These are phyloP conservation scores for Aspergillus neotritici DNA, from an alignment of 2,329 filamentous ascomycete genomes.

Conservation along the genomic window DNA sequence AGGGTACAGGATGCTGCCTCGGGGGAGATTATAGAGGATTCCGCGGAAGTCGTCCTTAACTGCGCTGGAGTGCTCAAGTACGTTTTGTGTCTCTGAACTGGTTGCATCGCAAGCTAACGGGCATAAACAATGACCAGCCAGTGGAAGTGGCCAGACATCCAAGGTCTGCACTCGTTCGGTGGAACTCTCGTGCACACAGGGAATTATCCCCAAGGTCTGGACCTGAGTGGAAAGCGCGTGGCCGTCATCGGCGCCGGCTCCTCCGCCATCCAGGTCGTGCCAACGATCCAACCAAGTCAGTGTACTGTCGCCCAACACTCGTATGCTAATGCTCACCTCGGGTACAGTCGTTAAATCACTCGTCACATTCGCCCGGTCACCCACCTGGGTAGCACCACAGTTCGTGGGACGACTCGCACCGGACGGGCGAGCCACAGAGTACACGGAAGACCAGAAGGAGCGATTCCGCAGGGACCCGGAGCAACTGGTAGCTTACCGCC, in stretches of 20 bases:
- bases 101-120: too few species aligned
- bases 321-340: background rate
- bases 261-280: slow-evolving; percentile 33
- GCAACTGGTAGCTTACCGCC: slow-evolving; percentile 1
- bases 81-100: too few species aligned
- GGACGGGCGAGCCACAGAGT: slow-evolving; percentile 17
- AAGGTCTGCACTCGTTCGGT: slow-evolving; percentile 20
- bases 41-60: too few species aligned
- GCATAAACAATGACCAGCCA: too few species aligned
- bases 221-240: slow-evolving; percentile 21
- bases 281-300: slow-evolving; percentile 11
- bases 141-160: slow-evolving; percentile 28
- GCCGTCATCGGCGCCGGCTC: slow-evolving; percentile 29
- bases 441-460: slow-evolving; percentile 21
- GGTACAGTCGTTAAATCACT: slow-evolving; percentile 8
- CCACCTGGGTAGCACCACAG: slow-evolving; percentile 25
- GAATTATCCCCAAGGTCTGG: slow-evolving; percentile 19
- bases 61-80: too few species aligned
- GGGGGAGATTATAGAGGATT: too few species aligned
- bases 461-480: slow-evolving; percentile 15
- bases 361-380: slow-evolving; percentile 22
- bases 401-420: slow-evolving; percentile 16
- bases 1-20: too few species aligned
- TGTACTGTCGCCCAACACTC: slow-evolving; percentile 6
- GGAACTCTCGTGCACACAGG: slow-evolving; percentile 24